Evolutionary conservation across 148 eudicot species (phyloP), one percentile per base, ranked within the genome.

Genomic region (Chenopodium berlandieri): DNA sequence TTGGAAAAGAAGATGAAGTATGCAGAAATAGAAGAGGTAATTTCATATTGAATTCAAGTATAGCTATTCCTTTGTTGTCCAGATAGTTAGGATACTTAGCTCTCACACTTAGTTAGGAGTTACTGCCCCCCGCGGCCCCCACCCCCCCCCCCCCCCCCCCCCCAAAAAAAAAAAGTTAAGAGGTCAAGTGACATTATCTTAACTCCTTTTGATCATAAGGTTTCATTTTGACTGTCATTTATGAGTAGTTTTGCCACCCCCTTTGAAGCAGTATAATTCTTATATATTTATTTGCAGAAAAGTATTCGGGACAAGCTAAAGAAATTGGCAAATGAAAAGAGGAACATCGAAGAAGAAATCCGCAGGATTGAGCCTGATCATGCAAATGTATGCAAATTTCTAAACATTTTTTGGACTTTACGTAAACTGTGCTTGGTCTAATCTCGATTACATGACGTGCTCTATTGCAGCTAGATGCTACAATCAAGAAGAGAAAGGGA

Each of bases 1-100:
- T 93, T 97, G 85, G 98, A 97, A 76, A 97, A 97, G 90, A 94
- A 94, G 91, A 92, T 91, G 85, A 97, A 93, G 79, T 97, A 97
- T 90, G 95, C 95, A 27, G 95, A 94, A 81, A 97, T 97, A 79
- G 98, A 94, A 83, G 90, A 91, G 98, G 98, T 92, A 87, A 78
- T 19, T 47, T 4, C 17, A 23, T 52, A 40, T 23, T 44, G 34
- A 58, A 58, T 12, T 46, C 30, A 76, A 60, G 50, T 27, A 31
- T 56, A 14, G 22, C 62, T 16, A 14, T 56, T 17, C 62, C 4
- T 17, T 56, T 56, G 62, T 56, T 12, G 62, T 56, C 2, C 16
- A 4, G 62, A 56, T 56, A 22, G 22, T 17, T 12, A 56, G 62
- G 62, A 17, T 56, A 17, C 62, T 13, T 19, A 17, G 62, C 19